Percentiles rank a stretch among this genome's conserved stretches.
Evolutionary conservation across 2,329 filamentous ascomycete species (phyloP).

Genomic region (Incumbomyces lentus): DNA sequence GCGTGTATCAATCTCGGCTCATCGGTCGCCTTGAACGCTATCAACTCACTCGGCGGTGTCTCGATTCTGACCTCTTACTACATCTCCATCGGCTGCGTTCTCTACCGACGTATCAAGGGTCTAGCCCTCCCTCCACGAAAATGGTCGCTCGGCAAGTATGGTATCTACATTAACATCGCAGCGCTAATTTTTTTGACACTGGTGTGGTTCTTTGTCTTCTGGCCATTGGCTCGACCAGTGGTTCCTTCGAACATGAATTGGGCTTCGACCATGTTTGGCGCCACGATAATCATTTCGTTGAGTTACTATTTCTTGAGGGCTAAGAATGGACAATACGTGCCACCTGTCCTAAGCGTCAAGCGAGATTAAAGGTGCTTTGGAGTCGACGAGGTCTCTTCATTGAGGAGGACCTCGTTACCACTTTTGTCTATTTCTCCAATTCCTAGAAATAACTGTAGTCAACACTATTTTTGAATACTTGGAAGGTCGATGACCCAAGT

Average conservation of each 20-base stretch:
- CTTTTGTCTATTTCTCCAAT: no score
- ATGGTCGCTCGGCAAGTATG: constrained; percentile 35
- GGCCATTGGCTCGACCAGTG: constrained; percentile 32
- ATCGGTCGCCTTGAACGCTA: constrained; percentile 41
- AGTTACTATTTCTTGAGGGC: constrained; percentile 30
- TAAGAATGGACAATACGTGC: constrained; percentile 24
- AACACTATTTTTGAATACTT: no score
- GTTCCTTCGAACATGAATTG: constrained; percentile 39
- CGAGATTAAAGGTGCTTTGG: not conserved
- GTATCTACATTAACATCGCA: constrained; percentile 35
- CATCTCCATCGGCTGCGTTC: constrained; percentile 37
- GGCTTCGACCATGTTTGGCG: constrained; percentile 37
- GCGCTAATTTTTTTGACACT: constrained; percentile 35
- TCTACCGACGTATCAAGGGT: constrained; percentile 32
- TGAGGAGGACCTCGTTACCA: no score
- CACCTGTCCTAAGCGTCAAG: constrained; percentile 21
- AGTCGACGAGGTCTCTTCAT: no score
- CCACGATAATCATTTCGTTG: constrained; percentile 30
- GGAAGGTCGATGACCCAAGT: no score
- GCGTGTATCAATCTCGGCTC: constrained; percentile 44
- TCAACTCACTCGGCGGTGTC: constrained; percentile 39
- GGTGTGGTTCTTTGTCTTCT: constrained; percentile 40
- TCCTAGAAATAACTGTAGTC: no score
- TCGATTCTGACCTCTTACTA: constrained; percentile 42
- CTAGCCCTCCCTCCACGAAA: constrained; percentile 31